Base-by-base conservation (phyloP, 2,329 filamentous ascomycete species). In the Chrysosporium queenslandicum region DNA sequence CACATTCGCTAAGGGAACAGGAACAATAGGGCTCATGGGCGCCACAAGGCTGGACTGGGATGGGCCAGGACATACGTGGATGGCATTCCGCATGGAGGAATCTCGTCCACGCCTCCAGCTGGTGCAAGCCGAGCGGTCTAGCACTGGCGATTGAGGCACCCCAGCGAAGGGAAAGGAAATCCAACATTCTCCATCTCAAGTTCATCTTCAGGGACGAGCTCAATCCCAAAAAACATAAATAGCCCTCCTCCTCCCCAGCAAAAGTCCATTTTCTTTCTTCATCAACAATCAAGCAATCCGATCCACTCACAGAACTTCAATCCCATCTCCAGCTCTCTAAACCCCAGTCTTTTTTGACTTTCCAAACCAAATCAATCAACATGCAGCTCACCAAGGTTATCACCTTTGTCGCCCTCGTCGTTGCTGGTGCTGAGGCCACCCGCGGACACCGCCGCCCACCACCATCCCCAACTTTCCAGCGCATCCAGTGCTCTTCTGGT, bases 371-470 rank as follows among this genome's bases (percentile, higher is more conserved):
- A 53, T 50, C 46, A 46, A 48, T 37, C 51, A 55, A 55, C 41
- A 55, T 55, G 54, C 54, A 55, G 50, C 51, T 55, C 54, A 51
- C 46, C 54, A 55, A 53, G 50, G 21, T 46, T 42, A 18, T 54
- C 47, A 50, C 52, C 48, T 30, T 56, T 30, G 25, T 56, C 23
- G 51, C 52, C 34, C 18, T 56, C 20, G 46, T 43, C 52, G 52
- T 41, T 27, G 47, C 40, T 34, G 43, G 41, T 21, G 51, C 46
- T 36, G 36, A 48, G 23, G 50, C 54, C 42, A 39, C 25, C 18
- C 50, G 50, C 40, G 43, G 34, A 14, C 45, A 30, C 41, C 21
- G 27, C 14, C 54, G 46, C 50, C 54, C 51, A 50, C 18, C 50
- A 36, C 40, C 53, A 30, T 23, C 7, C 7, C 40, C 50, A 40